Base-by-base conservation (phyloP, 768 basidiomycete species). In the Cantharellus anzutake region DNA sequence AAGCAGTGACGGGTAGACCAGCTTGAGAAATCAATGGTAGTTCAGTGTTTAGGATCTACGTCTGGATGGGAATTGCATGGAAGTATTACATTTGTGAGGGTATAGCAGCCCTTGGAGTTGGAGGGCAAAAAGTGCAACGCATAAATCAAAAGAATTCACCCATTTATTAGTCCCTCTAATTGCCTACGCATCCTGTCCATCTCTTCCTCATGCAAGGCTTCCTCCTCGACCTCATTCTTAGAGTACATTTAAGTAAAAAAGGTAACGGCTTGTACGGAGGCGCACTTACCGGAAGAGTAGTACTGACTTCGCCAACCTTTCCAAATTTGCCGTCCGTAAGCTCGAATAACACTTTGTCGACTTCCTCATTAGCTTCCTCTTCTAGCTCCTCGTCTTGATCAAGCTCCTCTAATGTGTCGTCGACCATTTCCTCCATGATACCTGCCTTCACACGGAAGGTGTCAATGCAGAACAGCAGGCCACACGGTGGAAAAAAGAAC, bases 371-470 rank as follows among this genome's bases (percentile, higher is more conserved):
- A 3, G 96, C 96, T 71, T 99, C 96, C 64, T 93, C 92, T 66
- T 91, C 88, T 39, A 98, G 70, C 65, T 93, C 94, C 63, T 94
- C 92, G 51, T 96, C 93, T 55, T 94, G 91, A 3, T 93, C 90
- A 70, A 91, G 75, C 5, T 64, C 61, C 53, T 91, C 84, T 35
- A 99, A 73, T 51, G 82, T 88, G 65, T 96, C 93, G 62, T 92
- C 91, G 58, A 99, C 72, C 96, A 98, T 98, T 70, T 99, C 96
- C 65, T 91, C 88, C 80, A 98, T 82, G 63, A 99, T 88, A 2
- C 96, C 96, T 41, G 92, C 91, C 93, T 97, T 64, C 58, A 59
- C 51, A 55, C 39, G 41, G 60, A 53, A 35, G 51, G 29, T 41
- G 60, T 59, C 20, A 35, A 29, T 14, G 61, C n/a, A 41, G 1